Conservation (phyloP, 2,329 filamentous ascomycete genomes). For the Dactylellina parvicollis region DNA sequence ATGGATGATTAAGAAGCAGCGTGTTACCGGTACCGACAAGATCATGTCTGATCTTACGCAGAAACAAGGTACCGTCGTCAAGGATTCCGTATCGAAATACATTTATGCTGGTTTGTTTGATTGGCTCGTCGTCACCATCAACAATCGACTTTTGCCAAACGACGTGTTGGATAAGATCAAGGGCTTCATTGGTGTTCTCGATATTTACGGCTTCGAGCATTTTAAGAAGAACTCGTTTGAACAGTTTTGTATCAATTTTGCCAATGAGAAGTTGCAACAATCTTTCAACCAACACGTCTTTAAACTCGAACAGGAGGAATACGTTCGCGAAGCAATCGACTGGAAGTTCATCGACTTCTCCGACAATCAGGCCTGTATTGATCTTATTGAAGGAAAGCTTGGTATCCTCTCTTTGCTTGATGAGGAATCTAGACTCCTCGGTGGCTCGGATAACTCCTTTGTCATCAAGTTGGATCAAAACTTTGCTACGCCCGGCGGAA, state of each 20-base stretch:
- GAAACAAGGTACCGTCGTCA: slow-evolving; percentile 90
- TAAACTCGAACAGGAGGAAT: slow-evolving; percentile 98
- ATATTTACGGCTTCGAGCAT: slow-evolving; percentile 99
- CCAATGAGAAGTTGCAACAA: slow-evolving; percentile 98
- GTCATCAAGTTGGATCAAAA: slow-evolving; percentile 96
- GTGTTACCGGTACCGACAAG: slow-evolving; percentile 95
- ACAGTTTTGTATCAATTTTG: slow-evolving; percentile 99
- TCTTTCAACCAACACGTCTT: slow-evolving; percentile 99
- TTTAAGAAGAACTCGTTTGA: slow-evolving; percentile 99
- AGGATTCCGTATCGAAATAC: slow-evolving; percentile 97
- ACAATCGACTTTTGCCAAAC: slow-evolving; percentile 86
- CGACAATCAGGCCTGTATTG: slow-evolving; percentile 98
- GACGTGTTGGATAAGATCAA: slow-evolving; percentile 82
- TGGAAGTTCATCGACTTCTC: slow-evolving; percentile 99
- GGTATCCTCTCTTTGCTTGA: slow-evolving; percentile 91
- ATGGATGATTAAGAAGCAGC: slow-evolving; percentile 99
- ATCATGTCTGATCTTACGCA: slow-evolving; percentile 95
- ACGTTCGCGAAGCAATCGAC: slow-evolving; percentile 93
- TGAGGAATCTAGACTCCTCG: slow-evolving; percentile 94
- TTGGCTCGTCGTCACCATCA: slow-evolving; percentile 98
- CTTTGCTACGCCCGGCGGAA: slow-evolving; percentile 76
- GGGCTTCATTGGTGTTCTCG: slow-evolving; percentile 95
- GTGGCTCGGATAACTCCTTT: slow-evolving; percentile 97
- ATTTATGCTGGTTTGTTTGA: slow-evolving; percentile 98
- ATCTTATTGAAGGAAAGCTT: slow-evolving; percentile 95